Percentiles rank a stretch among this genome's conserved stretches.
phyloP scores from a whole-genome alignment of 495 filamentous ascomycete species.

The Podospora didyma region DNA sequence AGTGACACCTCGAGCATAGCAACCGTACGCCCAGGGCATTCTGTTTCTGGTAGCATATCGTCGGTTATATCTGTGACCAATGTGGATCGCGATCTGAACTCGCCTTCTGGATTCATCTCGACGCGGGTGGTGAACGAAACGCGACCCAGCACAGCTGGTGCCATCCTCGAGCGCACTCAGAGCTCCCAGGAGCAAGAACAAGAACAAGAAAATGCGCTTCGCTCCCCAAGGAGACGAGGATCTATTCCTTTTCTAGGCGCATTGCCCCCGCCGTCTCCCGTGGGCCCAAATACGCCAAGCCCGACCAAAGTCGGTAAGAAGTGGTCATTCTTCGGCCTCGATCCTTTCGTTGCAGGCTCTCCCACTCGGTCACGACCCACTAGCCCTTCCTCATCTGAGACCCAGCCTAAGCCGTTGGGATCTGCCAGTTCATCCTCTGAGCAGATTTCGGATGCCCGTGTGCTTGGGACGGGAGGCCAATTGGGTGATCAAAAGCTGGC shows the following conservation, averaged over 20 bases:
- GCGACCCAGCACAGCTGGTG: conserved; percentile 51
- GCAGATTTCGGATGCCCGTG: conserved; percentile 4
- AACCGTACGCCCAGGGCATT: conserved; percentile 58
- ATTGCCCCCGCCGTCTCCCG: conserved; percentile 25
- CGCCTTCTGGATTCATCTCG: conserved; percentile 21
- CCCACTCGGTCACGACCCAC: conserved; percentile 37
- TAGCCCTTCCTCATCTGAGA: conserved; percentile 34
- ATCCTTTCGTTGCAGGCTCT: conserved; percentile 38
- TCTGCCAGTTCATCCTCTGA: conserved; percentile 12
- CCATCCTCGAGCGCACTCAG: conserved; percentile 44
- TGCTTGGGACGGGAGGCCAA: not conserved
- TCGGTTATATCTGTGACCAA: conserved; percentile 53
- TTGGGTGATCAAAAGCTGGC: conserved; percentile 15
- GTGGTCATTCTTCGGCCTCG: conserved; percentile 54
- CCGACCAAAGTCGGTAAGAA: conserved; percentile 45
- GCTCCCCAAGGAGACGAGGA: conserved; percentile 41
- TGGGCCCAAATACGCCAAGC: conserved; percentile 35
- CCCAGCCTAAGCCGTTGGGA: conserved; percentile 20
- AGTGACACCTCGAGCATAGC: conserved; percentile 68
- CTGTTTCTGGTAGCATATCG: conserved; percentile 59
- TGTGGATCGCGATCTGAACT: conserved; percentile 33
- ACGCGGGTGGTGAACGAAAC: conserved; percentile 30
- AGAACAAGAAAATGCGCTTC: conserved; percentile 23
- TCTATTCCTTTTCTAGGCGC: conserved; percentile 46
- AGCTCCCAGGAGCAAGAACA: conserved; percentile 20